Evolutionary conservation across 176 grass and related monocot species (phyloP).

Genomic region (Cymbopogon citratus): DNA sequence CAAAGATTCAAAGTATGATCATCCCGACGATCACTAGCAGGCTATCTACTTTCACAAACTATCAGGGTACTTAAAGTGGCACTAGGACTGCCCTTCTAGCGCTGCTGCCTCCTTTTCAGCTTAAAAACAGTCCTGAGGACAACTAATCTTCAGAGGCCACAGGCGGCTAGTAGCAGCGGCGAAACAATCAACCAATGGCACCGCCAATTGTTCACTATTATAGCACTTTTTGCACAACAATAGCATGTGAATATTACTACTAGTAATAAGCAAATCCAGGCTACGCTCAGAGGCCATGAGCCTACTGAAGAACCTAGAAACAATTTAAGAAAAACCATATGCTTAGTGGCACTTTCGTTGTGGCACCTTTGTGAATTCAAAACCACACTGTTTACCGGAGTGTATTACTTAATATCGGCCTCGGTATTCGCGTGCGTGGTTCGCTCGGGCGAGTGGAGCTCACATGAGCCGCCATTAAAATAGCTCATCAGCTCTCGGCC

Average conservation of each 20-base stretch:
- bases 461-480: conserved; percentile 75
- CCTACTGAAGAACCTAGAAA: conserved; percentile 30
- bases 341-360: background rate
- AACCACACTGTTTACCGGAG: background rate
- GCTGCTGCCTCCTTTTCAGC: conserved; percentile 17
- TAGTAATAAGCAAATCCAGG: background rate
- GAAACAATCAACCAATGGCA: conserved; percentile 20
- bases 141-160: background rate
- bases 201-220: background rate
- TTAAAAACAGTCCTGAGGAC: conserved; percentile 17
- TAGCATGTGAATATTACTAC: conserved; percentile 12
- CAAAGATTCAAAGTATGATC: conserved; percentile 26
- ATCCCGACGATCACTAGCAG: conserved; percentile 25
- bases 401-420: conserved; percentile 13
- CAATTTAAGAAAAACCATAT: background rate
- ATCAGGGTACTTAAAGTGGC: conserved; percentile 47
- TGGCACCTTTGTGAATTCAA: conserved; percentile 28
- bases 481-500: conserved; percentile 29
- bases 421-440: conserved; percentile 22
- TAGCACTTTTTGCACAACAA: background rate
- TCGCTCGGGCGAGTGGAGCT: conserved; percentile 44
- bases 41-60: conserved; percentile 41
- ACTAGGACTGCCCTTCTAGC: background rate
- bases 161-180: background rate
- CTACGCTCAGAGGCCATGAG: conserved; percentile 27